phyloP scores from a whole-genome alignment of 805 yeast species.

The Barnettozyma botsteinii region DNA sequence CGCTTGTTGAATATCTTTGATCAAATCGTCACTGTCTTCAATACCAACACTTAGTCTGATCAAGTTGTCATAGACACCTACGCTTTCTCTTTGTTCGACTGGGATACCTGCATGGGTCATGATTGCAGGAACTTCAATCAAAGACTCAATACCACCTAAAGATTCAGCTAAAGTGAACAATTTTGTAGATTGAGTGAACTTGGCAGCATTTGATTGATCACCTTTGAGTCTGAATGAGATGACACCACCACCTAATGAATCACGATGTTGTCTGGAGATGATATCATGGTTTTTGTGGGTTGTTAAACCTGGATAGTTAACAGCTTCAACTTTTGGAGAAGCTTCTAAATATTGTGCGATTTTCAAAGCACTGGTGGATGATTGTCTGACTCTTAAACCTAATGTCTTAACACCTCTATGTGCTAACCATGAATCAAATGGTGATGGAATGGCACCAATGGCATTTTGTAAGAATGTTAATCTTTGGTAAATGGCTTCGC shows the following conservation, averaged over 20 bases:
- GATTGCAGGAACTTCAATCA: conserved; percentile 81
- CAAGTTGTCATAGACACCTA: conserved; percentile 78
- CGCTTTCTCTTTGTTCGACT: conserved; percentile 64
- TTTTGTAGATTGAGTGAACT: conserved; percentile 67
- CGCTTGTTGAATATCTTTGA: conserved; percentile 68
- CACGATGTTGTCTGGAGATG: conserved; percentile 71
- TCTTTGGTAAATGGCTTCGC: conserved; percentile 51
- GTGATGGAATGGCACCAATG: conserved; percentile 82
- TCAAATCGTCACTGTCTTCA: conserved; percentile 74
- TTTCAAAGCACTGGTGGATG: conserved; percentile 57
- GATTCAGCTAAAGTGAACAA: conserved; percentile 85
- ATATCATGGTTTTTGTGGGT: conserved; percentile 57
- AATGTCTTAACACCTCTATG: conserved; percentile 88
- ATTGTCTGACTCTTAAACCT: conserved; percentile 71
- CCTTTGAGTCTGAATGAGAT: conserved; percentile 82
- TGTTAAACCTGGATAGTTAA: conserved; percentile 80
- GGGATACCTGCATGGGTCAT: conserved; percentile 95
- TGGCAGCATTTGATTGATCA: conserved; percentile 70
- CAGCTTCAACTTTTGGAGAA: conserved; percentile 51
- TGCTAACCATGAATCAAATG: conserved; percentile 89
- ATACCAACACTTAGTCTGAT: conserved; percentile 83
- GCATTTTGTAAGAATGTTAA: conserved; percentile 81
- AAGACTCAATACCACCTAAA: conserved; percentile 83
- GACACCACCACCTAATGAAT: conserved; percentile 89
- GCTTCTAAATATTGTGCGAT: conserved; percentile 59